These are phyloP conservation scores for Colletotrichum neosansevieriae DNA, from an alignment of 2,329 filamentous ascomycete genomes.

Conservation along the genomic window DNA sequence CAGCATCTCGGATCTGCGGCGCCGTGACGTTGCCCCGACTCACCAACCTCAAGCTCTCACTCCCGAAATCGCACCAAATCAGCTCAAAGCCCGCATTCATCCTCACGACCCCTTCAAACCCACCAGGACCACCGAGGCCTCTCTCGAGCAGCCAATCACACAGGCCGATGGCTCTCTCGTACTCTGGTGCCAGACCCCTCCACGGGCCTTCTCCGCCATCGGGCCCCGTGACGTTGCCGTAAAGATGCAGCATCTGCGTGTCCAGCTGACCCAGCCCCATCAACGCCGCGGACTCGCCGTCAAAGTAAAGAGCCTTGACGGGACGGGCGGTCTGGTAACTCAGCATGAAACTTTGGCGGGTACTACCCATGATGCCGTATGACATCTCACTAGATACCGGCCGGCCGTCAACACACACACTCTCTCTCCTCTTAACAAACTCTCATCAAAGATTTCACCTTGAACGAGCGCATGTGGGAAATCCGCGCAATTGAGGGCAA, in stretches of 20 bases:
- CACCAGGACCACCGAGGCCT: conserved; percentile 58
- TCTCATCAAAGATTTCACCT: not conserved
- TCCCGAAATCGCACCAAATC: conserved; percentile 64
- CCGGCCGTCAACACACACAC: not conserved
- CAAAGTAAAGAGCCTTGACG: conserved; percentile 61
- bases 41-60: conserved; percentile 56
- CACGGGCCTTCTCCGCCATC: conserved; percentile 41
- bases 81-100: conserved; percentile 66
- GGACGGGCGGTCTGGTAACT: conserved; percentile 60
- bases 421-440: not conserved
- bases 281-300: conserved; percentile 62
- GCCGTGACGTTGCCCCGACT: conserved; percentile 59
- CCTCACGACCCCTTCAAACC: conserved; percentile 61
- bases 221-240: conserved; percentile 58
- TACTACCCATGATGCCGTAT: conserved; percentile 64
- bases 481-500: not conserved
- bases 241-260: conserved; percentile 63
- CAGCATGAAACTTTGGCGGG: conserved; percentile 57
- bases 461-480: no score
- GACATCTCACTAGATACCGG: conserved; percentile 56
- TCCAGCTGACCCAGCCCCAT: conserved; percentile 60
- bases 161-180: conserved; percentile 59
- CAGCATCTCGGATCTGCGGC: conserved; percentile 49
- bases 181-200: conserved; percentile 58
- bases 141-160: conserved; percentile 58